Base-by-base conservation (phyloP, 768 basidiomycete genomes). In the Boletus vermiculosoides region DNA sequence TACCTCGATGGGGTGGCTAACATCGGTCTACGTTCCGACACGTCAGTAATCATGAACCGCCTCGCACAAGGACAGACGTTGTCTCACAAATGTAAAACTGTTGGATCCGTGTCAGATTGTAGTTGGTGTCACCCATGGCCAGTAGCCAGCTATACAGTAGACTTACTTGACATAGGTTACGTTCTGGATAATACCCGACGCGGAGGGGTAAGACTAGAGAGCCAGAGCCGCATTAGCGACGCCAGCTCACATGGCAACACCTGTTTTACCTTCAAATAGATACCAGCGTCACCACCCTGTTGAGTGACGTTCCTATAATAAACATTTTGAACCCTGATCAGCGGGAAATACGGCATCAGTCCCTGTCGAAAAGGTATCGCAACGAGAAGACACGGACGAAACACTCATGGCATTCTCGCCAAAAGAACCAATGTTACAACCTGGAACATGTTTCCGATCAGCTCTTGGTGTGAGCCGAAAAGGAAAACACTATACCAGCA, bases 341-440 rank as follows among this genome's bases (percentile, higher is more conserved):
- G 20, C 13, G 3, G 9, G 20, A 6, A 10, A 12, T 10, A 22
- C 7, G 13, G 5, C 31, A 36, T 66, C 40, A 55, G 7, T 8
- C 10, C 20, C n/a, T 22, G 39, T 41, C 22, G 1, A 18, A 12
- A 2, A 30, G n/a, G 4, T 13, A 51, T 34, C 18, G 4, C 31
- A 41, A 37, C 16, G 25, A 22, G 7, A 5, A 41, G n/a, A 23
- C 13, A 56, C 61, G 3, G 10, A 63, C 57, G 16, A 50, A 39
- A 22, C 62, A 25, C 11, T 44, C 20, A 23, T 25, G 10, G 2
- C 48, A 6, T 15, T 2, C 5, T 34, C 0, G 4, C 57, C 61
- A 39, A 67, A 63, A 9, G 56, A 60, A 22, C 55, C 55, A 9
- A 64, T 54, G n/a, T 60, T 60, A 13, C 61, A 53, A 5, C 64